A percentile compares a stretch with the other conserved stretches of the same genome.
These are phyloP conservation scores for Yarrowia sp. DNA, from an alignment of 805 yeast genomes.

Conservation along the genomic window DNA sequence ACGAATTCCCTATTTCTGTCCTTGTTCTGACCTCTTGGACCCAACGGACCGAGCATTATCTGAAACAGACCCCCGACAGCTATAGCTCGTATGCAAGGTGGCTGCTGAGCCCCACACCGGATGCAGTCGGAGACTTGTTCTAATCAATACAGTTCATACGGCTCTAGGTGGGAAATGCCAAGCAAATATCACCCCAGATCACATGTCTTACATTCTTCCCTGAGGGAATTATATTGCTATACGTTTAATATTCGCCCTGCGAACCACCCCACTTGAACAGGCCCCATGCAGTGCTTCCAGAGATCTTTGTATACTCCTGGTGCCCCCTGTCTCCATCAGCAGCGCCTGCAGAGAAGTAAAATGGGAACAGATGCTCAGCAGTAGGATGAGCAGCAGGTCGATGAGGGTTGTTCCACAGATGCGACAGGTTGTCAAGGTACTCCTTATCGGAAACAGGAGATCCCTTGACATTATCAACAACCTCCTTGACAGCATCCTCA, in stretches of 20 bases:
- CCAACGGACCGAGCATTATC: no score
- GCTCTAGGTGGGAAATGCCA: not conserved
- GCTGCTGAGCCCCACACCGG: no score
- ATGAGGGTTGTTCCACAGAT: slow-evolving; percentile 43
- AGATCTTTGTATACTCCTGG: slow-evolving; percentile 7
- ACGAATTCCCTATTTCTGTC: no score
- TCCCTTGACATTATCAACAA: slow-evolving; percentile 9
- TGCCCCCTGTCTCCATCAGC: slow-evolving; percentile 31
- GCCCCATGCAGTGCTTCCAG: slow-evolving; percentile 12
- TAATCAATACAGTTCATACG: not conserved
- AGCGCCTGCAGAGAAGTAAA: slow-evolving; percentile 60
- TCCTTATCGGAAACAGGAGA: slow-evolving; percentile 40
- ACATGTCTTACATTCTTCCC: not conserved
- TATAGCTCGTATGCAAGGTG: no score
- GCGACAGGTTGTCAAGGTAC: slow-evolving; percentile 40
- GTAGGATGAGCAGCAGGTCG: slow-evolving; percentile 64
- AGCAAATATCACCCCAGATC: not conserved
- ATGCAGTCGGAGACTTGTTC: no score
- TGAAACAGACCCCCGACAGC: no score
- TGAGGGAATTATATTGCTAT: not conserved
- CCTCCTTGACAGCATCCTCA: slow-evolving; percentile 45
- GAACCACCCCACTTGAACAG: slow-evolving; percentile 13
- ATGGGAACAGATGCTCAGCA: slow-evolving; percentile 68
- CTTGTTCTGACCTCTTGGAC: no score
- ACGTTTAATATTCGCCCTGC: not conserved